These are phyloP conservation scores for Chaetomium strumarium DNA, from an alignment of 2,329 filamentous ascomycete genomes.

Conservation along the genomic window DNA sequence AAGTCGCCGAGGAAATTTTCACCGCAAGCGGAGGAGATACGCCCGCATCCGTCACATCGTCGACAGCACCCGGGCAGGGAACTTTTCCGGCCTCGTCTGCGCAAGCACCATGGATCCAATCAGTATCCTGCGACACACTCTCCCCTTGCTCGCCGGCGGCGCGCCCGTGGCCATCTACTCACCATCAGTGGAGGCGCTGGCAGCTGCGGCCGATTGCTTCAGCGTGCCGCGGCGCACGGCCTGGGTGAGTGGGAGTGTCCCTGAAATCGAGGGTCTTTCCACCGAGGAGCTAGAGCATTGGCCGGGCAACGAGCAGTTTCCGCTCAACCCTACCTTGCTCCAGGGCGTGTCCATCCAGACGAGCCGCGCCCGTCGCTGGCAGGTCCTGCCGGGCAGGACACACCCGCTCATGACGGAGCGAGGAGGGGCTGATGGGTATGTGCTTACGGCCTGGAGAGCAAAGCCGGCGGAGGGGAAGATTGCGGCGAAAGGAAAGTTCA, in stretches of 20 bases:
- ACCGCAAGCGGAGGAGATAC: constrained; percentile 83
- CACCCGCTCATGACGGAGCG: constrained; percentile 89
- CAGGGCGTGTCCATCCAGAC: constrained; percentile 77
- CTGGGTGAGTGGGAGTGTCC: constrained; percentile 45
- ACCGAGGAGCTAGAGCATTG: constrained; percentile 48
- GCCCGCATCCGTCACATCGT: constrained; percentile 66
- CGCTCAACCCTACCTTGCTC: constrained; percentile 78
- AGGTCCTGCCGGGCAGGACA: constrained; percentile 84
- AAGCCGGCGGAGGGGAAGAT: constrained; percentile 74
- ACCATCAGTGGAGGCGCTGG: constrained; percentile 71
- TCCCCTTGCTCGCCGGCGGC: constrained; percentile 78
- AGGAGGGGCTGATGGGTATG: constrained; percentile 83
- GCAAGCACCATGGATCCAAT: constrained; percentile 77
- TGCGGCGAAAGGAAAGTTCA: constrained; percentile 74
- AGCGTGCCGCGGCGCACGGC: constrained; percentile 72
- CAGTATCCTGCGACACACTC: constrained; percentile 65
- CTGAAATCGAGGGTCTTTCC: constrained; percentile 40
- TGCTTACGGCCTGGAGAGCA: constrained; percentile 79
- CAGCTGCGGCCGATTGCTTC: constrained; percentile 75
- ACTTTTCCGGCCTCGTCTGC: constrained; percentile 77
- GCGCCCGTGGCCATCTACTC: constrained; percentile 83
- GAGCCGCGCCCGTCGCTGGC: constrained; percentile 72
- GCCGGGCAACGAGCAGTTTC: constrained; percentile 67
- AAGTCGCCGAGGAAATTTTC: constrained; percentile 77
- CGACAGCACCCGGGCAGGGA: constrained; percentile 65